Base-by-base conservation (phyloP, 2,329 filamentous ascomycete genomes). In the Venturia carpophila region DNA sequence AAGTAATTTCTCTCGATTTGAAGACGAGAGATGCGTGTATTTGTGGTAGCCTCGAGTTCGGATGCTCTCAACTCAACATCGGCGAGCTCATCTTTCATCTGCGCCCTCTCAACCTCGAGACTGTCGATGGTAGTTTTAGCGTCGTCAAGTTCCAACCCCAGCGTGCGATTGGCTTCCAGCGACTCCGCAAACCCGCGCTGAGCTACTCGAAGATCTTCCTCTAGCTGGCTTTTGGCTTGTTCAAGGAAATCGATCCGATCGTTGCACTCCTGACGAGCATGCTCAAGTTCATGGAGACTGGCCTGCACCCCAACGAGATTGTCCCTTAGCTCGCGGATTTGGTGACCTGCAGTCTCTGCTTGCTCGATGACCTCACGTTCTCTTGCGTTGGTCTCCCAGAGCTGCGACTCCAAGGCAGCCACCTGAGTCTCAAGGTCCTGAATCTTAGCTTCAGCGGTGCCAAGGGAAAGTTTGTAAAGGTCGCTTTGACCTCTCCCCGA, bases 131-230 rank as follows among this genome's bases (percentile, higher is more conserved):
- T 27, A 10, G 42, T 45, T 17, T 49, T 30, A 1, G n/a, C 61
- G 7, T 63, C 61, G 13, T 43, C 3, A 10, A 63, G 34, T 49
- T 63, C 61, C 52, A 6, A 2, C 27, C 52, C 13, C 17, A 63
- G 15, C 9, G n/a, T 37, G 11, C 43, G 61, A 37, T 52, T 63
- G 5, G 13, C 52, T n/a, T 63, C 61, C 27, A 19, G 7, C 9
- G 19, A 1, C 15, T 45, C 6, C 15, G 11, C 21, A n/a, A 52
- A 17, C 17, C 37, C 43, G 42, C 11, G n/a, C n/a, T 39, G 24
- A 10, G 41, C 45, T n/a, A n/a, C 24, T 27, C n/a, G 43, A 10
- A 63, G 61, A 24, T 63, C 42, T 10, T 45, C 34, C n/a, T 63
- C 61, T 1, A 63, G 42, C 43, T 63, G 34, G 47, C 27, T 34